Conservation (phyloP, 768 basidiomycete genomes). For the Kwoniella botswanensis region DNA sequence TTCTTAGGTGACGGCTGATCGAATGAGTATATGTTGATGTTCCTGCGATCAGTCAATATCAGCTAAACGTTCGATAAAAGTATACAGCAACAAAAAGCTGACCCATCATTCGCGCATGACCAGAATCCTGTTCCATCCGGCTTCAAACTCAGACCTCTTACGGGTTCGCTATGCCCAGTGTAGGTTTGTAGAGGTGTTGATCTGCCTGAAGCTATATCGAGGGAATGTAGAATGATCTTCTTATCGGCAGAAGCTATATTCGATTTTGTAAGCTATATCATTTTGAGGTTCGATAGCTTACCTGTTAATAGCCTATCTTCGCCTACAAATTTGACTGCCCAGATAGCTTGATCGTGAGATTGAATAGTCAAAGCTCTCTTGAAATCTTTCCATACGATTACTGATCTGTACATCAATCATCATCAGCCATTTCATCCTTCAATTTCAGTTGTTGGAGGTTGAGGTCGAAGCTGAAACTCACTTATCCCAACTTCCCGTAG, state of each 20-base stretch:
- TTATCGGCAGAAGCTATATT: slow-evolving; percentile 86
- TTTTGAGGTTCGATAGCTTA: slow-evolving; percentile 46
- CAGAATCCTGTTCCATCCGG: slow-evolving; percentile 81
- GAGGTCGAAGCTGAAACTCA: slow-evolving; percentile 55
- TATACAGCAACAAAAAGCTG: not conserved
- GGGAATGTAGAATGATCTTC: slow-evolving; percentile 85
- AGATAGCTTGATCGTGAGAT: slow-evolving; percentile 89
- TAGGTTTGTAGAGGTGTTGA: slow-evolving; percentile 73
- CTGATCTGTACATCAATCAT: slow-evolving; percentile 68
- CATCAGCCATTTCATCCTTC: slow-evolving; percentile 20
- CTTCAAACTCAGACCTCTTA: slow-evolving; percentile 79
- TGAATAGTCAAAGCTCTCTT: slow-evolving; percentile 72
- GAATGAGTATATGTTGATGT: slow-evolving; percentile 90
- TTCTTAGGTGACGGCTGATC: slow-evolving; percentile 68
- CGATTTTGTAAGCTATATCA: slow-evolving; percentile 14
- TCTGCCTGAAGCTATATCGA: slow-evolving; percentile 60
- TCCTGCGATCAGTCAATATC: slow-evolving; percentile 62
- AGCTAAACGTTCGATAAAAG: not conserved
- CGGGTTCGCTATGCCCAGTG: slow-evolving; percentile 86
- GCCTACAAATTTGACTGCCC: slow-evolving; percentile 84
- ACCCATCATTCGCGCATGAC: slow-evolving; percentile 95
- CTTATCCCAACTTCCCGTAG: slow-evolving; percentile 98
- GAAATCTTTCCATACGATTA: slow-evolving; percentile 90
- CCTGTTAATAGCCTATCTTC: slow-evolving; percentile 82
- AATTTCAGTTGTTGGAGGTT: not conserved